Conservation (phyloP, 129 eudicot genomes). For the Arctium minus region DNA sequence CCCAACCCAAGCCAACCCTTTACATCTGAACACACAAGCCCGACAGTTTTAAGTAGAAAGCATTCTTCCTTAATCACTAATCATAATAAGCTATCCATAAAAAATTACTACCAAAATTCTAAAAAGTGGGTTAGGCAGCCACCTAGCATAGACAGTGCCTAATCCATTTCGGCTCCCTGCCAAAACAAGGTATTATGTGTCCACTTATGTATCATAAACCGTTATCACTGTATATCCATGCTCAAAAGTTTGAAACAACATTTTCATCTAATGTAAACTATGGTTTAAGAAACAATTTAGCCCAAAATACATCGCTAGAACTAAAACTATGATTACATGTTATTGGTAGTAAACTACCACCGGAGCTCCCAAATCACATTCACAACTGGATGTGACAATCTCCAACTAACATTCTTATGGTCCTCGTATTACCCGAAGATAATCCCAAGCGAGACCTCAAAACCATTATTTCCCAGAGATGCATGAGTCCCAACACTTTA, state of each 20-base stretch:
- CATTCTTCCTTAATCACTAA: background rate
- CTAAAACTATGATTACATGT: too few species aligned
- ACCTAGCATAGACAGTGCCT: background rate
- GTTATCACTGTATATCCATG: background rate
- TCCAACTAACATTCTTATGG: too few species aligned
- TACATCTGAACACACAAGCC: background rate
- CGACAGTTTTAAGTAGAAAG: background rate
- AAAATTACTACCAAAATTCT: background rate
- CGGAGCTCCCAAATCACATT: too few species aligned
- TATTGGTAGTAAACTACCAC: too few species aligned
- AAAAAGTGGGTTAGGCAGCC: background rate
- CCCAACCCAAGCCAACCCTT: too few species aligned
- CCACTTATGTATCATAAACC: background rate
- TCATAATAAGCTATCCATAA: background rate
- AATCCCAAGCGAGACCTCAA: too few species aligned
- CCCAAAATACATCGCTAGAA: too few species aligned
- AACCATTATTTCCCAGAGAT: too few species aligned
- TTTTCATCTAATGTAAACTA: background rate
- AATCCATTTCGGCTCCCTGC: background rate
- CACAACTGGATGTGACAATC: too few species aligned
- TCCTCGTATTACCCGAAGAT: too few species aligned
- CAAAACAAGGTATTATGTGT: background rate
- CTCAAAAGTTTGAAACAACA: background rate
- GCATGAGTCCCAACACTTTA: too few species aligned
- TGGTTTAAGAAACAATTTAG: too few species aligned